A percentile compares a stretch with the other conserved stretches of the same genome.
Evolutionary conservation across 345 rosid genomes (phyloP).

Genomic region (Citrus cavaleriei): DNA sequence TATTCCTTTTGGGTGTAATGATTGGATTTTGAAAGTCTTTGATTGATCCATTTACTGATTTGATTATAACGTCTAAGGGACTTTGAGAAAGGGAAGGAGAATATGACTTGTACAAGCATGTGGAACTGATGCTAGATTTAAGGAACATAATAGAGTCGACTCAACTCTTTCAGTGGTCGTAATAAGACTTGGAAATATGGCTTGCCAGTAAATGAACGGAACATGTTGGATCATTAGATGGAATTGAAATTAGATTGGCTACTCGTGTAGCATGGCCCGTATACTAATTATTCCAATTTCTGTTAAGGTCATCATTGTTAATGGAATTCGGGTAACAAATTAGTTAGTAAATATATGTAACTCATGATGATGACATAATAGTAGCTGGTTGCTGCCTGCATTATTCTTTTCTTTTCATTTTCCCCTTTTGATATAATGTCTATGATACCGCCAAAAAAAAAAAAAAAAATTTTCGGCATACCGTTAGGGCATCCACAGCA

Average conservation of each 20-base stretch:
- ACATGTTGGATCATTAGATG: not conserved
- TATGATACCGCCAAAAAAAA: not conserved
- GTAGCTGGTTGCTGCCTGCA: not conserved
- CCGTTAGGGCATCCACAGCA: not conserved
- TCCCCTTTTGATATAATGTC: not conserved
- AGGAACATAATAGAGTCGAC: not conserved
- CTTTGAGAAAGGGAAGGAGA: not conserved
- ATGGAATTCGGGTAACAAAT: too few species aligned
- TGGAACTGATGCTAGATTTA: not conserved
- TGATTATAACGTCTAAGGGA: not conserved
- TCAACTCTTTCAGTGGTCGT: not conserved
- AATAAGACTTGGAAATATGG: not conserved
- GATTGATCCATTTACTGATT: not conserved
- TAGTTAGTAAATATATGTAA: too few species aligned
- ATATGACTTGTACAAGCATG: not conserved
- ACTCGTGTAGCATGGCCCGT: not conserved
- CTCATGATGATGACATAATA: not conserved
- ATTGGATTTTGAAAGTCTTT: not conserved
- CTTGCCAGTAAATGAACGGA: not conserved
- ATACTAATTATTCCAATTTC: not conserved
- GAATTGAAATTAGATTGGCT: not conserved
- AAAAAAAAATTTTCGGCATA: not conserved
- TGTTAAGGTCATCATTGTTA: too few species aligned
- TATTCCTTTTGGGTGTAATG: not conserved
- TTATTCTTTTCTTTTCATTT: not conserved